Percentiles rank a stretch among this genome's conserved stretches.
These are phyloP conservation scores for Rubus idaeus DNA, from an alignment of 306 rosid genomes.

Conservation along the genomic window DNA sequence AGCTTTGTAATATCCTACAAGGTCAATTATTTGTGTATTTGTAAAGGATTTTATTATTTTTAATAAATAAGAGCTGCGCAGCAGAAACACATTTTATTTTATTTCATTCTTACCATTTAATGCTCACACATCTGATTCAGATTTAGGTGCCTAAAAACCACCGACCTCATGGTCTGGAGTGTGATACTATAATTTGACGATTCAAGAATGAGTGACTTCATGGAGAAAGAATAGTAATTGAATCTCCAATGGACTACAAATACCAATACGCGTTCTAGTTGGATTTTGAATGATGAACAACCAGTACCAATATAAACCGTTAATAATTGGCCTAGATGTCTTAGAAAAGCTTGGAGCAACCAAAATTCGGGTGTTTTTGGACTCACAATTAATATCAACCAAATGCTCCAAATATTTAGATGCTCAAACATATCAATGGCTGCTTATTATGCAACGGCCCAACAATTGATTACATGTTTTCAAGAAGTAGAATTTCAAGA, in stretches of 20 bases:
- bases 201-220: background rate
- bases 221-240: background rate
- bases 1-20: too few relatives aligned
- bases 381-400: background rate
- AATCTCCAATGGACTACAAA: background rate
- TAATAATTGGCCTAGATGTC: background rate
- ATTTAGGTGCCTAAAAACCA: too few relatives aligned
- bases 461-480: too few relatives aligned
- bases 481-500: background rate
- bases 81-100: too few relatives aligned
- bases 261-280: background rate
- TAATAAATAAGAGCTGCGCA: too few relatives aligned
- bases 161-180: too few relatives aligned
- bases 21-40: too few relatives aligned
- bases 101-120: too few relatives aligned
- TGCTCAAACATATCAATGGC: background rate
- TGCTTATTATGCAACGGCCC: too few relatives aligned
- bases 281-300: background rate
- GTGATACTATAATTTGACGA: background rate
- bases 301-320: background rate
- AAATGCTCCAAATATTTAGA: background rate
- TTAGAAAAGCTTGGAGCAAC: background rate
- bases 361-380: background rate
- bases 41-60: too few relatives aligned
- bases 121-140: too few relatives aligned